Base-by-base conservation (phyloP, 1,284 basidiomycete genomes). In the Mycena citricolor region DNA sequence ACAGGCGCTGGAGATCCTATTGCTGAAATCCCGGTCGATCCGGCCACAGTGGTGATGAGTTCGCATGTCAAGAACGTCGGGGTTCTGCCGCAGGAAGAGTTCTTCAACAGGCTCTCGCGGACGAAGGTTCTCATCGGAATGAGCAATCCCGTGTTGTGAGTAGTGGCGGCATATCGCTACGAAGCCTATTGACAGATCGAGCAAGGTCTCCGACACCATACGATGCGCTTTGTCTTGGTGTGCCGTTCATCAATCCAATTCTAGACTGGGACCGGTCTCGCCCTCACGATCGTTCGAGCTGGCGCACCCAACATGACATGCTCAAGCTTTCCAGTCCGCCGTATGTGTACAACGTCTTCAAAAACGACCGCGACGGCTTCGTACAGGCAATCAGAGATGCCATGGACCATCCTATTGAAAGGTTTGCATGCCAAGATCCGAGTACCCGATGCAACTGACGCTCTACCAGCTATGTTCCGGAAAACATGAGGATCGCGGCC, bases 331-430 rank as follows among this genome's bases (percentile, higher is more conserved):
- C 61, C 5, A 54, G 56, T 7, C 57, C 61, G 30, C 69, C 69
- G 1, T 65, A 62, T 42, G 67, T 69, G 5, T 69, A 69, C 46
- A 59, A 69, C 37, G 65, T 69, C 8, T 44, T 47, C 42, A 40
- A 32, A 33, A 42, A 32, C 25, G 55, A 57, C 32, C 26, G 30
- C 7, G 39, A 42, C 6, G 54, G 44, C 16, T 54, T 54, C 38
- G 32, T 47, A 25, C 24, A 47, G 5, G 56, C 54, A 7, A 38
- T 56, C 13, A 42, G 44, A 20, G 35, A 39, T 19, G 56, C 56
- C 2, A 10, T 52, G n/a, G 32, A 28, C 10, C 35, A 48, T 20
- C 52, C 54, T 6, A 57, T 59, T 14, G 32, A 49, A 5, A 49
- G 51, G 53, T 52, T 24, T 22, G 34, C 13, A n/a, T 10, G 5